Conservation (phyloP, 75 land plant genomes). For the Cunninghamia lanceolata region DNA sequence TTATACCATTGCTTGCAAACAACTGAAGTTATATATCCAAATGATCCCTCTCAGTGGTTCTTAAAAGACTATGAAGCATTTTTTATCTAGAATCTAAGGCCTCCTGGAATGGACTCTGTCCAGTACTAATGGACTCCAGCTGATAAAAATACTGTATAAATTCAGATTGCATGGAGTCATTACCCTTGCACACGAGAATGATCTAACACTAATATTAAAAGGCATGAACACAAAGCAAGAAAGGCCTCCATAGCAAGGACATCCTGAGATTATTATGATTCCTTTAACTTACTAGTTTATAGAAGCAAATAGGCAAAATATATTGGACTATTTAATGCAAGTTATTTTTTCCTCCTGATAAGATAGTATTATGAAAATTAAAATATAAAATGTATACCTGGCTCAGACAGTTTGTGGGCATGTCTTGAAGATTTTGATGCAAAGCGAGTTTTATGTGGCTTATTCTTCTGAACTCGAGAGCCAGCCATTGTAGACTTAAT, state of each 20-base stretch:
- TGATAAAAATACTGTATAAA: neutral
- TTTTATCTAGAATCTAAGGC: neutral
- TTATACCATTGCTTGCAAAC: neutral
- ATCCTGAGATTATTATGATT: neutral
- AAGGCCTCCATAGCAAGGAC: neutral
- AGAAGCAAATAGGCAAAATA: neutral
- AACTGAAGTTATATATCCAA: neutral
- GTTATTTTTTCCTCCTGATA: neutral
- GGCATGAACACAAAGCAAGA: neutral
- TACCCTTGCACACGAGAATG: neutral
- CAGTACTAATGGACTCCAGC: neutral
- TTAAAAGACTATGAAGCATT: neutral
- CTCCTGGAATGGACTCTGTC: neutral
- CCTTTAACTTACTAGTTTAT: neutral
- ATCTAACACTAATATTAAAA: neutral
- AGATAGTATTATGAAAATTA: neutral
- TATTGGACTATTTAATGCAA: neutral
- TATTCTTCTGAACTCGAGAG: conserved; percentile 72
- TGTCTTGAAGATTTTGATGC: conserved; percentile 81
- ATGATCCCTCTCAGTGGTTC: neutral
- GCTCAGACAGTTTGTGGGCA: conserved; percentile 48
- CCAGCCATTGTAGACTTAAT: conserved; percentile 47
- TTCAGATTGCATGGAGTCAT: neutral
- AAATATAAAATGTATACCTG: conserved; percentile 21
- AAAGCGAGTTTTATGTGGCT: conserved; percentile 88